phyloP scores from a whole-genome alignment of 75 land plant genomes.

The Cunninghamia lanceolata region DNA sequence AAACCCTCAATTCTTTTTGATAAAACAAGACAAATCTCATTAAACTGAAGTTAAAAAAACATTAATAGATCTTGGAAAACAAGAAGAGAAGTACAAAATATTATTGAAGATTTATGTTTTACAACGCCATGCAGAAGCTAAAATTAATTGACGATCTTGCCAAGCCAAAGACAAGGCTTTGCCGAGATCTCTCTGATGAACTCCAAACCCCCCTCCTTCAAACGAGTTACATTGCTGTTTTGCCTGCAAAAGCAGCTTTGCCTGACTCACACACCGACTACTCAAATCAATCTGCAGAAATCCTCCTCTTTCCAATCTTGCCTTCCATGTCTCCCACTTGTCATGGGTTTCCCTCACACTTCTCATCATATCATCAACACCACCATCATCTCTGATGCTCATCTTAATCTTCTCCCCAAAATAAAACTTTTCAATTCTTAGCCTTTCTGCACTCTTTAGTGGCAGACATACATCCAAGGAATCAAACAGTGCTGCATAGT shows the following conservation, averaged over 20 bases:
- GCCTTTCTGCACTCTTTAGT: slow-evolving; percentile 43
- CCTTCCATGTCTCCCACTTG: slow-evolving; percentile 44
- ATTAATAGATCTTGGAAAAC: too few relatives aligned
- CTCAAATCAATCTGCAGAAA: slow-evolving; percentile 38
- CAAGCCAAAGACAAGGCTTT: slow-evolving; percentile 49
- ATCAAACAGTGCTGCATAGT: slow-evolving; percentile 63
- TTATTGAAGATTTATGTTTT: background rate
- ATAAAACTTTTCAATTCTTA: slow-evolving; percentile 53
- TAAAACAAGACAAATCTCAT: too few relatives aligned
- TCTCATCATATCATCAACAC: slow-evolving; percentile 11
- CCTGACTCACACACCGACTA: slow-evolving; percentile 47
- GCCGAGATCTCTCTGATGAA: slow-evolving; percentile 34
- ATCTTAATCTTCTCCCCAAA: slow-evolving; percentile 50
- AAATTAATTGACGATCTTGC: slow-evolving; percentile 46
- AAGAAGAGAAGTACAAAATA: too few relatives aligned
- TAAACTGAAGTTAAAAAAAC: too few relatives aligned
- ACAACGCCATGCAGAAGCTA: slow-evolving; percentile 59
- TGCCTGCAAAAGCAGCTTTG: slow-evolving; percentile 55
- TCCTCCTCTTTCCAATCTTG: slow-evolving; percentile 42
- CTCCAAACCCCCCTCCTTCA: slow-evolving; percentile 26
- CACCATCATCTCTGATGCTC: slow-evolving; percentile 25
- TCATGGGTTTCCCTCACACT: slow-evolving; percentile 26
- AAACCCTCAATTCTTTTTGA: too few relatives aligned
- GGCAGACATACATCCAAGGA: slow-evolving; percentile 60
- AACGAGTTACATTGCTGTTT: slow-evolving; percentile 24